A percentile compares a stretch with the other conserved stretches of the same genome.
phyloP scores from a whole-genome alignment of 306 rosid species.

The Cyclanthera cordifolia region DNA sequence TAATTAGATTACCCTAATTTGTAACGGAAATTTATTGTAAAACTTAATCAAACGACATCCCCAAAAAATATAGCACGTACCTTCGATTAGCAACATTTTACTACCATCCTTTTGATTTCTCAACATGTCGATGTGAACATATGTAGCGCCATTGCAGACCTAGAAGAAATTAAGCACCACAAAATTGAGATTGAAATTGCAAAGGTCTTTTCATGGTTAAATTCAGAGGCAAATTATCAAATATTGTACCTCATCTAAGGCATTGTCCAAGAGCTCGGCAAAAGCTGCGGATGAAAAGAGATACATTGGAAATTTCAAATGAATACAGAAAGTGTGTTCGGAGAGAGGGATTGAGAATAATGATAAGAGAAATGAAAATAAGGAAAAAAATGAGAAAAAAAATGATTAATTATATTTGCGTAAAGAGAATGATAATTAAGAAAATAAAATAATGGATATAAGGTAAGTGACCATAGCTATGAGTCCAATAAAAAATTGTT shows the following conservation, averaged over 20 bases:
- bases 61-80: too few species aligned
- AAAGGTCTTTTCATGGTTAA: background rate
- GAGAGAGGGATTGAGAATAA: too few species aligned
- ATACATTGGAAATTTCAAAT: slow-evolving; percentile 2
- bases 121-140: slow-evolving; percentile 61
- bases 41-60: background rate
- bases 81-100: slow-evolving; percentile 74
- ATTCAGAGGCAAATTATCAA: background rate
- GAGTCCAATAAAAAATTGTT: too few species aligned
- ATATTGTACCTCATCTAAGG: slow-evolving; percentile 66
- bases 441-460: too few species aligned
- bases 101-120: slow-evolving; percentile 47
- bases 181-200: slow-evolving; percentile 8
- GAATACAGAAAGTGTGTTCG: too few species aligned
- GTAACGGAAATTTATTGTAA: background rate
- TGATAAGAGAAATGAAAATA: too few species aligned
- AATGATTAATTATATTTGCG: too few species aligned
- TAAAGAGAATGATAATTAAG: too few species aligned
- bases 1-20: background rate
- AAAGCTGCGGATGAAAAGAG: slow-evolving; percentile 53
- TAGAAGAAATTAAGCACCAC: slow-evolving; percentile 17
- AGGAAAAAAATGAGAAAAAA: too few species aligned
- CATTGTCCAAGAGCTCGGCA: slow-evolving; percentile 88
- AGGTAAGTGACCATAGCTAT: too few species aligned
- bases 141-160: slow-evolving; percentile 81